phyloP scores from a whole-genome alignment of 768 basidiomycete genomes.

The Amanita exitialis region DNA sequence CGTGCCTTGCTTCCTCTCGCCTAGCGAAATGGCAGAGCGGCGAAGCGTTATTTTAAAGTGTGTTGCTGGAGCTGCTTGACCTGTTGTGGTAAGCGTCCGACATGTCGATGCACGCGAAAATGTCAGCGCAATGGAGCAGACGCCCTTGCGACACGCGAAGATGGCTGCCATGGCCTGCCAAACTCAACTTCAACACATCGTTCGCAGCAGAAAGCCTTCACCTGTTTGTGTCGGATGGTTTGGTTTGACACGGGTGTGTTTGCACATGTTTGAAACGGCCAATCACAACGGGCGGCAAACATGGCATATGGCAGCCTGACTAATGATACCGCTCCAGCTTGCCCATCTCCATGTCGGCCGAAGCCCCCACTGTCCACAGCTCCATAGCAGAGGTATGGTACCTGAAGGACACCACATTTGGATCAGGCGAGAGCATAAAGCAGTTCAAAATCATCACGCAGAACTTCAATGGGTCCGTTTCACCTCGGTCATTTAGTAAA shows the following conservation, averaged over 20 bases:
- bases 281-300: no score
- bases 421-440: slow-evolving; percentile 17
- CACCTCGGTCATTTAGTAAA: not conserved
- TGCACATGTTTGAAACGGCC: not conserved
- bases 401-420: slow-evolving; percentile 58
- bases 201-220: not conserved
- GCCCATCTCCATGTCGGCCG: not conserved
- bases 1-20: slow-evolving; percentile 59
- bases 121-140: no score
- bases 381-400: slow-evolving; percentile 64
- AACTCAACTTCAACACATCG: not conserved
- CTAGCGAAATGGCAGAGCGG: slow-evolving; percentile 80
- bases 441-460: slow-evolving; percentile 64
- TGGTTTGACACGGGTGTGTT: not conserved
- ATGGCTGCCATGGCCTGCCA: not conserved
- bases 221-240: not conserved
- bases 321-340: not conserved
- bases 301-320: not conserved
- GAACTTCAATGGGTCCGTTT: slow-evolving; percentile 74
- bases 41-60: slow-evolving; percentile 87
- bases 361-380: slow-evolving; percentile 24
- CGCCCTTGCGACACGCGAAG: not conserved
- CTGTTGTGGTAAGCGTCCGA: not conserved
- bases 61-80: slow-evolving; percentile 30
- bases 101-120: not conserved